These are phyloP conservation scores for Paraphaeosphaeria sporulosa DNA, from an alignment of 2,329 filamentous ascomycete genomes.

Conservation along the genomic window DNA sequence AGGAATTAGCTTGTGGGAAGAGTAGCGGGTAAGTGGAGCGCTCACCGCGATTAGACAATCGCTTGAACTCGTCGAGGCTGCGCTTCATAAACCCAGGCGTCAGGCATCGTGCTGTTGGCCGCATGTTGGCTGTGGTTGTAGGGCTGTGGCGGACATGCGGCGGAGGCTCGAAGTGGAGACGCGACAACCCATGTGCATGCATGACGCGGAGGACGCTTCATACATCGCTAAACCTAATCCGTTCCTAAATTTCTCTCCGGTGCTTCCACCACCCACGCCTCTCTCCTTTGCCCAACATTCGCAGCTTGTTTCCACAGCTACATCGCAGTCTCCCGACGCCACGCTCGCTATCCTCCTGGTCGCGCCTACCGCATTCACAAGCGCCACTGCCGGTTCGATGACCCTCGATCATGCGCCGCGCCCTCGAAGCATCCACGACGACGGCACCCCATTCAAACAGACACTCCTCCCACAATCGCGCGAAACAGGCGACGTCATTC, in stretches of 20 bases:
- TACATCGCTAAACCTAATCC: slow-evolving; percentile 12
- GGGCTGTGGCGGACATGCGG: slow-evolving; percentile 18
- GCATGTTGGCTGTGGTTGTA: slow-evolving; percentile 37
- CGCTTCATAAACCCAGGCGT: slow-evolving; percentile 63
- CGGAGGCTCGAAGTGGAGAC: slow-evolving; percentile 8
- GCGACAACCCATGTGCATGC: background rate
- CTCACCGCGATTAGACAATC: slow-evolving; percentile 63
- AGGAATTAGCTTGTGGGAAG: slow-evolving; percentile 37
- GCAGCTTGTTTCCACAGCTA: background rate
- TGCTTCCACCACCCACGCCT: background rate
- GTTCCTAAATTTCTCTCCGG: slow-evolving; percentile 19
- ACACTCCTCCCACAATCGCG: slow-evolving; percentile 60
- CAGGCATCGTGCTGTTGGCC: slow-evolving; percentile 44
- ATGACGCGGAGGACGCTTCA: slow-evolving; percentile 9
- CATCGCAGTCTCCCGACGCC: background rate
- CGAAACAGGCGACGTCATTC: slow-evolving; percentile 66
- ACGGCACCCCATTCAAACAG: slow-evolving; percentile 34
- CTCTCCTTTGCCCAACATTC: background rate
- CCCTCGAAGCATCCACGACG: slow-evolving; percentile 40
- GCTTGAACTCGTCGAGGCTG: slow-evolving; percentile 66
- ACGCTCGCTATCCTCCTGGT: background rate
- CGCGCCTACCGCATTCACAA: background rate
- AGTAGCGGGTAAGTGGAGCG: slow-evolving; percentile 25
- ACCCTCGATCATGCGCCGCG: slow-evolving; percentile 43
- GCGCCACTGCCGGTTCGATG: slow-evolving; percentile 35